Base-by-base conservation (phyloP, 805 yeast species). In the Wickerhamiella parazyma region DNA sequence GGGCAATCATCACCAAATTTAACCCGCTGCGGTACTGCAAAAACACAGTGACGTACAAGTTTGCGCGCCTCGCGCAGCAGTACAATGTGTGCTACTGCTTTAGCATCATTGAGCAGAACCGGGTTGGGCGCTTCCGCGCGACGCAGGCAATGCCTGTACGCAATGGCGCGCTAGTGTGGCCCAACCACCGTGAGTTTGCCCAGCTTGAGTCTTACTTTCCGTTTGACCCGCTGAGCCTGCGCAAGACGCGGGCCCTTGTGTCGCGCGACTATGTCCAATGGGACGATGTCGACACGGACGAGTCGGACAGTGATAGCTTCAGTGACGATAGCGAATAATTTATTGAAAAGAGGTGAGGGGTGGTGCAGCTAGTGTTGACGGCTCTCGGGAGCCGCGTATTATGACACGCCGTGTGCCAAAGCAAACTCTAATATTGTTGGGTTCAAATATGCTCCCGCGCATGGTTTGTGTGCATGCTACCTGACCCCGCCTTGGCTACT, bases 131-230 rank as follows among this genome's bases (percentile, higher is more conserved):
- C 57, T 66, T 76, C 65, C 57, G 69, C 33, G 24, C 43, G 25
- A 42, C 45, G 17, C 29, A 29, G 21, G 29, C 35, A 4, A 70
- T 66, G n/a, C 38, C 43, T 8, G 21, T 20, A 11, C 44, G 38
- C 56, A 55, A 25, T 57, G 48, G 55, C 25, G 70, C 42, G 67
- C 73, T 51, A 69, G 70, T 53, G 6, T 58, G 58, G 53, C 50
- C 54, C 24, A 74, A 75, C 44, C 78, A 78, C 55, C 87, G 82
- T 56, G 95, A 86, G 56, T 85, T 83, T 55, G 71, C 82, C 51
- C 94, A 85, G 55, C 67, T 89, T 42, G 95, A 87, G 59, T 86
- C 91, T n/a, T 89, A 85, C 59, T 89, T 89, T 62, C 98, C 98
- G 10, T 89, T 83, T 59, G 97, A 89, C 65, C 98, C 98, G 1